phyloP scores from a whole-genome alignment of 2,329 filamentous ascomycete species.

The Chrysoporthe deuterocubensis region DNA sequence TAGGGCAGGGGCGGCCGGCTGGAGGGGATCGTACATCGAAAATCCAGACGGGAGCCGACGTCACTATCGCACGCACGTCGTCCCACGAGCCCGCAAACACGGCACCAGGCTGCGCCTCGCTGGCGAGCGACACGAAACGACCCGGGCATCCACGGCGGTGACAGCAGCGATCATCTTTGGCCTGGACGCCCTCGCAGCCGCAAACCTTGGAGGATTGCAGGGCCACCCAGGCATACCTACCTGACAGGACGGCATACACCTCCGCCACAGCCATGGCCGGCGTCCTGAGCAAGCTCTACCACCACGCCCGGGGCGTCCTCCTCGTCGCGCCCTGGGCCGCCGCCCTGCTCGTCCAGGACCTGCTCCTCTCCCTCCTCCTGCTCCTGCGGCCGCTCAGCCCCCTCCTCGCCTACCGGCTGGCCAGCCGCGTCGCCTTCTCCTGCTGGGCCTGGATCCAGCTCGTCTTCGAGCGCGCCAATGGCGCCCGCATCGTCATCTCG shows the following conservation, averaged over 20 bases:
- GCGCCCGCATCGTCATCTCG: slow-evolving; percentile 55
- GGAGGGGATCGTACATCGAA: too few species aligned
- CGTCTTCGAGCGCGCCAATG: slow-evolving; percentile 60
- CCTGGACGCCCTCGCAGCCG: too few species aligned
- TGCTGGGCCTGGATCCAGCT: slow-evolving; percentile 62
- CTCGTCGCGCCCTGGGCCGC: slow-evolving; percentile 56
- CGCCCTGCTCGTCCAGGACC: slow-evolving; percentile 55
- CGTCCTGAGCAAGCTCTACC: slow-evolving; percentile 34
- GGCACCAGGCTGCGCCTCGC: too few species aligned
- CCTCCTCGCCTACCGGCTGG: slow-evolving; percentile 55
- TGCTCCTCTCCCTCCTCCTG: slow-evolving; percentile 53
- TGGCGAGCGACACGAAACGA: too few species aligned
- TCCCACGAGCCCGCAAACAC: too few species aligned
- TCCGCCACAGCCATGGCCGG: slow-evolving; percentile 4
- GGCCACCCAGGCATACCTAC: too few species aligned
- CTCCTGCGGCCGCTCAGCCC: slow-evolving; percentile 53
- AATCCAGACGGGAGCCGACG: too few species aligned
- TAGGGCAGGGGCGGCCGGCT: too few species aligned
- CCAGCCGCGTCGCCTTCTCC: slow-evolving; percentile 57
- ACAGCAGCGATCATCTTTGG: too few species aligned
- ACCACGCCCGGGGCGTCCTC: slow-evolving; percentile 47
- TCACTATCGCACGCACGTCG: neutral
- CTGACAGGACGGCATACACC: neutral
- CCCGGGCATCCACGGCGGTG: too few species aligned
- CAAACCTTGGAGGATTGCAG: too few species aligned